These are phyloP conservation scores for Boletus sp. DNA, from an alignment of 1,284 basidiomycete genomes.

Conservation along the genomic window DNA sequence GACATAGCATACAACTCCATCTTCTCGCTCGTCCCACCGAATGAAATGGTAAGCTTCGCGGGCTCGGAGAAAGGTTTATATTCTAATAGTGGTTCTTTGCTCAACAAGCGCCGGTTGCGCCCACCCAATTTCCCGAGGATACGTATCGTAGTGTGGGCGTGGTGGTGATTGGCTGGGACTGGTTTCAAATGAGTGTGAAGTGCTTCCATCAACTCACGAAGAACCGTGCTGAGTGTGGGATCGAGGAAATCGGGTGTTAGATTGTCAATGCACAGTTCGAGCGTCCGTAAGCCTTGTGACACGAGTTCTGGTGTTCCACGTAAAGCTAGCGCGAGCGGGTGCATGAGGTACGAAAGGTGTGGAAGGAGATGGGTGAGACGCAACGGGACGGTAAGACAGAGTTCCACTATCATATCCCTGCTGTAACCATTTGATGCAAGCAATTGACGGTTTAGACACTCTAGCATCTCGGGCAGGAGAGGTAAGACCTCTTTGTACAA, in stretches of 20 bases:
- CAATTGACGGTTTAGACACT: conserved; percentile 92
- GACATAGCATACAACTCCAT: conserved; percentile 78
- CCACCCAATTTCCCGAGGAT: conserved; percentile 98
- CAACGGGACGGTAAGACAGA: conserved; percentile 96
- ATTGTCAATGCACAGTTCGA: conserved; percentile 99
- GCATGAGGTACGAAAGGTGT: conserved; percentile 96
- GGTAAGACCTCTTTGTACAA: conserved; percentile 98
- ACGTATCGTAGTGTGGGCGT: conserved; percentile 94
- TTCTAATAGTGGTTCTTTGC: conserved; percentile 78
- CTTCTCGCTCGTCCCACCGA: conserved; percentile 70
- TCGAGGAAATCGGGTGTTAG: conserved; percentile 98
- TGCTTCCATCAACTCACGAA: conserved; percentile 95
- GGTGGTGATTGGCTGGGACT: conserved; percentile 87
- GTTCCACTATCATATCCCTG: conserved; percentile 93
- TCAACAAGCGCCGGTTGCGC: conserved; percentile 86
- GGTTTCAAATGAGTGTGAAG: conserved; percentile 92
- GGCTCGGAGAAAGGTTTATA: conserved; percentile 74
- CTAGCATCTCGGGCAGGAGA: conserved; percentile 95
- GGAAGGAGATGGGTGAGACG: conserved; percentile 96
- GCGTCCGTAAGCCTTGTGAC: conserved; percentile 93
- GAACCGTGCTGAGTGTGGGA: conserved; percentile 91
- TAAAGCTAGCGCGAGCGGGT: conserved; percentile 91
- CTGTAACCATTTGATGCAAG: conserved; percentile 76
- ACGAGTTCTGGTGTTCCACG: conserved; percentile 90
- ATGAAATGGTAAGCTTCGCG: conserved; percentile 73